phyloP scores from a whole-genome alignment of 352 stramenopile species.

The Phytophthora sp. region DNA sequence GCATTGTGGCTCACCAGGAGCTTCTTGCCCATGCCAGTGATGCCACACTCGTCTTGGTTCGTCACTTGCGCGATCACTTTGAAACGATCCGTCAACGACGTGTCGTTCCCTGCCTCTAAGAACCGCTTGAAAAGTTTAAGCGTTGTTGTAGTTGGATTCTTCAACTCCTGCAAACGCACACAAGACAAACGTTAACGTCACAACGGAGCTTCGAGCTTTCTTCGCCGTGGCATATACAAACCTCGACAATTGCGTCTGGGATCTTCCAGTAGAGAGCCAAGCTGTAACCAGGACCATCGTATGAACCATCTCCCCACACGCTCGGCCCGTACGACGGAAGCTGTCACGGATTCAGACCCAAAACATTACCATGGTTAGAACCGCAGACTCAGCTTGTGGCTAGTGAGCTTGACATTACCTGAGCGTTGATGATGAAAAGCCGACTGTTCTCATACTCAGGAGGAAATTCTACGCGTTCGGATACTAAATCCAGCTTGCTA shows the following conservation, averaged over 20 bases:
- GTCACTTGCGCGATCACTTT: constrained; percentile 88
- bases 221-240: constrained; percentile 2
- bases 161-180: constrained; percentile 48
- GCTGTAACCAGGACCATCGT: constrained; percentile 76
- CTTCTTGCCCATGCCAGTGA: constrained; percentile 81
- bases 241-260: constrained; percentile 62
- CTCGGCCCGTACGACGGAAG: constrained; percentile 79
- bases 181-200: neutral
- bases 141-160: constrained; percentile 60
- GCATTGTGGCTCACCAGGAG: constrained; percentile 81
- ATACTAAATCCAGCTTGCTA: constrained; percentile 78
- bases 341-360: constrained; percentile 21
- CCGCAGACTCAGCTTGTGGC: neutral
- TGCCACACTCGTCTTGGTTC: constrained; percentile 83
- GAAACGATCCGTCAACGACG: constrained; percentile 79
- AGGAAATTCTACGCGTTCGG: constrained; percentile 71
- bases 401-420: constrained; percentile 42
- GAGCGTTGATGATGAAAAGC: constrained; percentile 85
- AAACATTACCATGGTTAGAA: neutral
- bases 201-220: neutral
- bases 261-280: constrained; percentile 87
- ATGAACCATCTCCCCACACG: constrained; percentile 67
- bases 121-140: constrained; percentile 77
- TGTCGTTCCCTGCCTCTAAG: constrained; percentile 64
- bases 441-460: constrained; percentile 56